Base-by-base conservation (phyloP, 768 basidiomycete genomes). In the Dentipellis fragilis region DNA sequence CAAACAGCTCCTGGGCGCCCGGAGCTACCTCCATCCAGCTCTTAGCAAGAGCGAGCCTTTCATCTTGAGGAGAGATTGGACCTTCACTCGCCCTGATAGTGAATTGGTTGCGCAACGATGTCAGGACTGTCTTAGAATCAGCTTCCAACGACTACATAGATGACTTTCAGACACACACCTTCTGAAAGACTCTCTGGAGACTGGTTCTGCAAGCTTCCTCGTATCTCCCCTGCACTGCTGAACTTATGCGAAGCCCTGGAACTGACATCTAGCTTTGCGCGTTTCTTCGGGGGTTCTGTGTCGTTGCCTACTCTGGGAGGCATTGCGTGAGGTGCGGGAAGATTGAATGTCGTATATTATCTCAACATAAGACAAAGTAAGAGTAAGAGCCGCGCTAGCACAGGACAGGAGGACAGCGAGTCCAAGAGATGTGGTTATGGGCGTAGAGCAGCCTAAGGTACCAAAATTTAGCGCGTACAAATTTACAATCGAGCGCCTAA, bases 31-130 rank as follows among this genome's bases (percentile, higher is more conserved):
- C 79, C 60, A 90, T 67, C 86, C 87, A 91, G 45, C 73, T 69
- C 59, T 80, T 79, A 0, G 74, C 78, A 5, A 90, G 72, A 2
- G 75, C 52, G 8, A 91, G 67, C 36, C 88, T 75, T 36, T 73
- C 74, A 66, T 91, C 88, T 36, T 79, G 73, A 0, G 79, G 74
- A 2, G 75, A 56, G 11, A 87, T 67, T 9, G 64, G 58, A 8
- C 59, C 63, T 59, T 89, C 86, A 49, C 67, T 72, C 1, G 69
- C 64, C 61, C 75, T 75, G 23, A 81, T 61, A 3, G 78, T 78
- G 14, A 90, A 64, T 57, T 85, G 84, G 60, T 86, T 87, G 38
- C 86, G 74, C 57, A 91, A 65, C 4, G 76, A 71, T 23, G 68
- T 76, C 34, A 89, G 61, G 23, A 65, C 79, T 79, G 29, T 6